These are phyloP conservation scores for Coelastrella sp. DNA, from an alignment of 139 green algal species.

Conservation along the genomic window DNA sequence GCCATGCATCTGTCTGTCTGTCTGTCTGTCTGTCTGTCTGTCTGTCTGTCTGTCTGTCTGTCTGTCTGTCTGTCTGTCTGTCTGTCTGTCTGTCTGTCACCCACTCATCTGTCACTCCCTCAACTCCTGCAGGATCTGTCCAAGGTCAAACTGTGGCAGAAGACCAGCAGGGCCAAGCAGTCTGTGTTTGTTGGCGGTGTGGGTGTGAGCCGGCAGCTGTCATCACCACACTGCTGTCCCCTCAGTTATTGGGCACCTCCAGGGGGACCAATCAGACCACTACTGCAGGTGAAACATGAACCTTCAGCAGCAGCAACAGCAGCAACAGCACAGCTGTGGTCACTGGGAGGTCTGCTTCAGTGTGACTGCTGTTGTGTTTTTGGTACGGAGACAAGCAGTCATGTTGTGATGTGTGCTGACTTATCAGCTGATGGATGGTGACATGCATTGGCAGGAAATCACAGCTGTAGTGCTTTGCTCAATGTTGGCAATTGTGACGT, in stretches of 20 bases:
- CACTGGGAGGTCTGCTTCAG: not conserved
- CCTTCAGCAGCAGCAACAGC: not conserved
- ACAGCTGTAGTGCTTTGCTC: too few relatives aligned
- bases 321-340: not conserved
- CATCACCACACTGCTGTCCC: not conserved
- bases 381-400: not conserved
- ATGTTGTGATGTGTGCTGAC: too few relatives aligned
- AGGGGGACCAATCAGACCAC: constrained; percentile 62
- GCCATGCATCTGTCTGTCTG: constrained; percentile 45
- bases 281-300: constrained; percentile 47
- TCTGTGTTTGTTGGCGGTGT: not conserved
- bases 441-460: too few relatives aligned
- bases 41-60: constrained; percentile 43
- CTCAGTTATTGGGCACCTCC: constrained; percentile 49
- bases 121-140: constrained; percentile 4
- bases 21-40: constrained; percentile 49
- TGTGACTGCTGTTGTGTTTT: not conserved
- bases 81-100: not conserved
- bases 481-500: not conserved
- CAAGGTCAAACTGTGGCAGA: constrained; percentile 43
- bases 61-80: constrained; percentile 9
- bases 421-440: too few relatives aligned
- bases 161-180: not conserved
- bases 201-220: constrained; percentile 1
- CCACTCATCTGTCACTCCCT: not conserved